phyloP scores from a whole-genome alignment of 306 rosid genomes.

The Hippophae rhamnoides region DNA sequence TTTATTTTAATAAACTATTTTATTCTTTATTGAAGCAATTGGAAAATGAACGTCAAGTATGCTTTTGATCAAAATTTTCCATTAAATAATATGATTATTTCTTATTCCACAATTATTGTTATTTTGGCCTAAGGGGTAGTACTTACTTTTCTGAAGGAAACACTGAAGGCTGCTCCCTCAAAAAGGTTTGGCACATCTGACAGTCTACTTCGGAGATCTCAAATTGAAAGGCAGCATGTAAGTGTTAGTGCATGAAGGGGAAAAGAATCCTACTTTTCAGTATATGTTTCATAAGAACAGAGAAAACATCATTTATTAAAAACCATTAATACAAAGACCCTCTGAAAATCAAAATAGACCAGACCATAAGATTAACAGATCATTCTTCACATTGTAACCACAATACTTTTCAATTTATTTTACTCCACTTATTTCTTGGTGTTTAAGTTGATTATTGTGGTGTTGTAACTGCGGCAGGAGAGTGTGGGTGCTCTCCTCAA shows the following conservation, averaged over 20 bases:
- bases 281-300: constrained; percentile 1
- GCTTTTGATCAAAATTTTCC: too few species aligned
- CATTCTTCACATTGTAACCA: too few species aligned
- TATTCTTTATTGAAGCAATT: too few species aligned
- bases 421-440: constrained; percentile 11
- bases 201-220: constrained; percentile 45
- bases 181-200: constrained; percentile 50
- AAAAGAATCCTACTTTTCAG: background rate
- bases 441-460: constrained; percentile 9
- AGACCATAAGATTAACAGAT: too few species aligned
- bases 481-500: constrained; percentile 64
- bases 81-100: too few species aligned
- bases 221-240: constrained; percentile 73
- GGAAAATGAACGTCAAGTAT: too few species aligned
- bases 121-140: constrained; percentile 15
- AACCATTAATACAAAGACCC: too few species aligned
- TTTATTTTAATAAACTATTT: too few species aligned
- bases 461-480: constrained; percentile 46
- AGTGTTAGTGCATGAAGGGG: constrained; percentile 12
- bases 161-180: constrained; percentile 20
- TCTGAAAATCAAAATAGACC: too few species aligned
- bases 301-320: too few species aligned
- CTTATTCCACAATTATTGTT: background rate
- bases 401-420: background rate
- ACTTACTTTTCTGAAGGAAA: constrained; percentile 35